Base-by-base conservation (phyloP, 2,329 filamentous ascomycete genomes). In the Endocalyx cinctus region DNA sequence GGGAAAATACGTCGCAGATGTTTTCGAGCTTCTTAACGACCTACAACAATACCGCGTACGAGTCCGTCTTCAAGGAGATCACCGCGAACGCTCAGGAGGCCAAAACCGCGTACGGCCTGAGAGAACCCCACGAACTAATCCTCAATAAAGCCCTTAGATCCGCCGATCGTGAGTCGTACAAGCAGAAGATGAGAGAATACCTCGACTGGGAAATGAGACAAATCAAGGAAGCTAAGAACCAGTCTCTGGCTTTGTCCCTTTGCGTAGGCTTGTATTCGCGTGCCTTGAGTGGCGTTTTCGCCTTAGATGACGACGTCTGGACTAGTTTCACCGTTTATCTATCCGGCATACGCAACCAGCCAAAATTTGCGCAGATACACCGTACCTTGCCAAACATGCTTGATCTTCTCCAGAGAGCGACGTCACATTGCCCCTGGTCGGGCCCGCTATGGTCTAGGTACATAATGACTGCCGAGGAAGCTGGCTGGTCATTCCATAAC, bases 401-500 rank as follows among this genome's bases (percentile, higher is more conserved):
- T 8, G 75, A 86, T 29, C 74, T 90, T 6, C 69, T 94, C 3
- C 81, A 87, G 48, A 77, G 88, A 44, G 88, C 87, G 10, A 92
- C 89, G 8, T 77, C 82, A 27, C 92, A 97, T 59, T 95, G 90
- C 48, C 89, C 92, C 2, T 94, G 88, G 84, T 94, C 88, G 6
- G 92, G 92, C 12, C 73, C 77, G 17, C 71, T 98, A 6, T 98
- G 92, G 92, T 86, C 87, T 6, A 81, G 90, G 45, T 89, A 89
- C 45, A 82, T 98, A 17, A 64, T 96, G 33, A 83, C 81, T 14
- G 85, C 87, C 4, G 92, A 97, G 60, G 77, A 86, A 28, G 82
- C 86, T 39, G 76, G 77, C 20, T 74, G 82, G 42, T 71, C 82
- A 0, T 95, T 94, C 50, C 70, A 82, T 16, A 83, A 86, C 31